Evolutionary conservation across 106 monocot species (phyloP).

Genomic region (Apostasia shenzhenica): DNA sequence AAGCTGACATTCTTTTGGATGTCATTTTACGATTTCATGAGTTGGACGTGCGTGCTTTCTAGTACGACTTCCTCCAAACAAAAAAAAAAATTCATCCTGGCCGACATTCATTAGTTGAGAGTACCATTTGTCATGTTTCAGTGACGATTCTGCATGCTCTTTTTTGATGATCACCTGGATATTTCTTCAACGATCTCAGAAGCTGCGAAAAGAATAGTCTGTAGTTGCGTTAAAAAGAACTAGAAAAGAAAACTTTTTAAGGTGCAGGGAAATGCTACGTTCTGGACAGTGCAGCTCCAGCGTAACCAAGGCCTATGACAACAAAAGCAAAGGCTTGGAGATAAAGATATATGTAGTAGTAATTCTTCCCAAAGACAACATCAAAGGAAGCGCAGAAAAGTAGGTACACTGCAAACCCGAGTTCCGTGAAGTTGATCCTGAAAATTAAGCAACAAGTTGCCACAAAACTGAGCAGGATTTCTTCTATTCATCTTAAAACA

Average conservation of each 20-base stretch:
- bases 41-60: no score
- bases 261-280: neutral
- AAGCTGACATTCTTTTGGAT: no score
- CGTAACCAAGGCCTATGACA: conserved; percentile 30
- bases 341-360: conserved; percentile 39
- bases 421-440: conserved; percentile 44
- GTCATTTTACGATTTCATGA: no score
- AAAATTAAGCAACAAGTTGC: neutral
- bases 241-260: no score
- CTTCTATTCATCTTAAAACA: no score
- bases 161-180: neutral
- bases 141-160: neutral
- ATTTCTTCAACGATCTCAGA: neutral
- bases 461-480: no score
- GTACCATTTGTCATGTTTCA: neutral
- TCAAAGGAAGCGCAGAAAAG: conserved; percentile 47
- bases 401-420: conserved; percentile 29
- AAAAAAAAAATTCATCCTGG: no score
- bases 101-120: neutral
- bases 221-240: neutral
- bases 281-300: conserved; percentile 23
- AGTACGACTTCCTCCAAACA: no score
- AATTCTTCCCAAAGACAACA: conserved; percentile 36
- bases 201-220: neutral
- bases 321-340: conserved; percentile 41